Percentiles rank a stretch among this genome's conserved stretches.
These are phyloP conservation scores for Calonectria naviculata DNA, from an alignment of 2,329 filamentous ascomycete species.

Conservation along the genomic window DNA sequence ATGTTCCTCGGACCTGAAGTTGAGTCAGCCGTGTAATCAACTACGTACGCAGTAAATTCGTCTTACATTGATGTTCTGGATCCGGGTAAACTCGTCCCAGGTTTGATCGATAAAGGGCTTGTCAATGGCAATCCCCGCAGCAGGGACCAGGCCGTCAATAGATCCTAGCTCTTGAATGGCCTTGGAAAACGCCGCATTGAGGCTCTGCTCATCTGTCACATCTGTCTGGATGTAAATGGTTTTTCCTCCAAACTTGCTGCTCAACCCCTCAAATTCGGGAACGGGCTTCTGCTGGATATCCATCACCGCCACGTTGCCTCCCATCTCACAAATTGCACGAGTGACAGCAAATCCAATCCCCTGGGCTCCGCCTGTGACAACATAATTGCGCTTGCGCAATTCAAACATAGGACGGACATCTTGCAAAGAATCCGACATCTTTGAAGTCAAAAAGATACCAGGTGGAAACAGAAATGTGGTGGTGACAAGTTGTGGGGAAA, in stretches of 20 bases:
- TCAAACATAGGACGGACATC: slow-evolving; percentile 5
- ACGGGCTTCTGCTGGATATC: slow-evolving; percentile 47
- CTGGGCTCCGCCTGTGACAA: slow-evolving; percentile 52
- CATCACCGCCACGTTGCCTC: slow-evolving; percentile 51
- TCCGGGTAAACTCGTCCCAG: slow-evolving; percentile 53
- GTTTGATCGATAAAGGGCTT: slow-evolving; percentile 57
- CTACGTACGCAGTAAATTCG: too few species aligned
- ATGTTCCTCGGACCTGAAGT: slow-evolving; percentile 52
- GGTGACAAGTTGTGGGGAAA: not conserved
- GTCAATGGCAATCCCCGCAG: slow-evolving; percentile 54
- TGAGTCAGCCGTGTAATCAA: not conserved
- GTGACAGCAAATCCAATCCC: slow-evolving; percentile 53
- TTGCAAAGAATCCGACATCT: slow-evolving; percentile 2
- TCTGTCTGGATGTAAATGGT: slow-evolving; percentile 46
- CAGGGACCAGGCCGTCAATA: slow-evolving; percentile 46
- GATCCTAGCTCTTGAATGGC: slow-evolving; percentile 37
- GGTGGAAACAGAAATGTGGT: not conserved
- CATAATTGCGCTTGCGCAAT: slow-evolving; percentile 43
- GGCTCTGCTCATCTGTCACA: slow-evolving; percentile 44
- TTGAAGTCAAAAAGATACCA: not conserved
- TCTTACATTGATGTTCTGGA: slow-evolving; percentile 55
- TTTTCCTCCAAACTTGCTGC: slow-evolving; percentile 34
- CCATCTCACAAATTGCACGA: slow-evolving; percentile 52
- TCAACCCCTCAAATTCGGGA: slow-evolving; percentile 40
- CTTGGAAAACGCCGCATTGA: slow-evolving; percentile 39